Evolutionary conservation across 2,329 filamentous ascomycete genomes (phyloP).

Genomic region (Davidsoniella eucalypti): DNA sequence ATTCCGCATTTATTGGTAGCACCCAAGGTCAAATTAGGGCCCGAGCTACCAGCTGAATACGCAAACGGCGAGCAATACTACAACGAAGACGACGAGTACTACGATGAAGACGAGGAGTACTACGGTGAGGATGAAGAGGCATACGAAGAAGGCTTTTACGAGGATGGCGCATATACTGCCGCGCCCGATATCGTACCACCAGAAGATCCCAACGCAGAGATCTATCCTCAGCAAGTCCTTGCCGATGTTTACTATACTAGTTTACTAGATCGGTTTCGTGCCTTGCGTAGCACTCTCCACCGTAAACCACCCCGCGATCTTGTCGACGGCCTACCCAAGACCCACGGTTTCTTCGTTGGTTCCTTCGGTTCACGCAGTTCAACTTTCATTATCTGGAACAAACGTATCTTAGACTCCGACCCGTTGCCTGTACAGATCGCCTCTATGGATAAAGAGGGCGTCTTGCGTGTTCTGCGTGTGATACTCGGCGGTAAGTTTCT

Average conservation of each 20-base stretch:
- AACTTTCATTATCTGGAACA: constrained; percentile 35
- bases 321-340: constrained; percentile 34
- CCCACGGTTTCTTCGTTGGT: constrained; percentile 39
- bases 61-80: constrained; percentile 14
- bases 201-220: constrained; percentile 17
- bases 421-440: constrained; percentile 43
- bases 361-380: constrained; percentile 34
- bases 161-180: constrained; percentile 65
- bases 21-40: constrained; percentile 31
- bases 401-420: constrained; percentile 34
- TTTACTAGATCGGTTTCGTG: constrained; percentile 46
- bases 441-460: constrained; percentile 47
- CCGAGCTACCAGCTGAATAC: constrained; percentile 28
- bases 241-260: constrained; percentile 51
- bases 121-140: constrained; percentile 30
- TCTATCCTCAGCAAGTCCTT: constrained; percentile 27
- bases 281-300: constrained; percentile 47
- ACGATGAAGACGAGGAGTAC: constrained; percentile 19
- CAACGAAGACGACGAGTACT: constrained; percentile 13
- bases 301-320: constrained; percentile 34
- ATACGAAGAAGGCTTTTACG: constrained; percentile 49
- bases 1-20: constrained; percentile 59
- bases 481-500: constrained; percentile 49
- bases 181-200: constrained; percentile 25
- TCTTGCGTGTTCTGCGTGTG: constrained; percentile 50